These are phyloP conservation scores for Keithomyces neogunnii DNA, from an alignment of 2,329 filamentous ascomycete genomes.

Conservation along the genomic window DNA sequence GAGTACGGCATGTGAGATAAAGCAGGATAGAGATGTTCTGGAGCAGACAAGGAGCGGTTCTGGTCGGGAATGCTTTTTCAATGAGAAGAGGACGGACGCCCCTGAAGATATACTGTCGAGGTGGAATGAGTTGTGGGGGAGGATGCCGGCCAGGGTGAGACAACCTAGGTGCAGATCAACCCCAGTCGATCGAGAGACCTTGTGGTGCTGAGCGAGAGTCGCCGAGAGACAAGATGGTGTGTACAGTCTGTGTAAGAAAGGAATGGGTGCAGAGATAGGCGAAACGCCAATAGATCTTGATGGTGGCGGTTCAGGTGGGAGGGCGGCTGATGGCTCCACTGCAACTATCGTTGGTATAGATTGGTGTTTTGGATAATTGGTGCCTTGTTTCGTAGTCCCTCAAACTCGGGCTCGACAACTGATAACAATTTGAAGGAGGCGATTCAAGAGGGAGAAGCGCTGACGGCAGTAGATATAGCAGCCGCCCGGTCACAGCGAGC, in stretches of 20 bases:
- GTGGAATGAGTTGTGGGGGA: slow-evolving; percentile 28
- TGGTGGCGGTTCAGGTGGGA: slow-evolving; percentile 15
- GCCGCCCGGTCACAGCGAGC: too few species aligned
- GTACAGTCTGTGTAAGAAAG: slow-evolving; percentile 20
- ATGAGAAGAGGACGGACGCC: slow-evolving; percentile 23
- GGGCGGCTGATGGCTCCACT: slow-evolving; percentile 10
- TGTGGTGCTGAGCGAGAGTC: slow-evolving; percentile 19
- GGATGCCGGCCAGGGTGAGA: slow-evolving; percentile 24
- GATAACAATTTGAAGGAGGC: neutral
- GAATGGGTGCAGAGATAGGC: slow-evolving; percentile 21
- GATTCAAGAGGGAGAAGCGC: slow-evolving; percentile 9
- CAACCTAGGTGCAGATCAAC: slow-evolving; percentile 26
- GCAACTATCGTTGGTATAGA: slow-evolving; percentile 15
- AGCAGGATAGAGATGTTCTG: slow-evolving; percentile 4
- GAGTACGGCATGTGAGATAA: slow-evolving; percentile 6
- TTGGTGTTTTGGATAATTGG: slow-evolving; percentile 16
- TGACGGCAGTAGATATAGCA: slow-evolving; percentile 9
- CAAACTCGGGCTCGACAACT: slow-evolving; percentile 10
- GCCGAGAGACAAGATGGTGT: slow-evolving; percentile 26
- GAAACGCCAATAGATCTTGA: slow-evolving; percentile 17
- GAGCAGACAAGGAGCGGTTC: slow-evolving; percentile 12
- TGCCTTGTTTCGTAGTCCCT: slow-evolving; percentile 13
- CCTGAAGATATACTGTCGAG: slow-evolving; percentile 33
- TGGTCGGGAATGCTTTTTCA: slow-evolving; percentile 26
- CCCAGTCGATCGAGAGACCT: slow-evolving; percentile 22